phyloP scores from a whole-genome alignment of 805 yeast species.

The Candida patagonica region DNA sequence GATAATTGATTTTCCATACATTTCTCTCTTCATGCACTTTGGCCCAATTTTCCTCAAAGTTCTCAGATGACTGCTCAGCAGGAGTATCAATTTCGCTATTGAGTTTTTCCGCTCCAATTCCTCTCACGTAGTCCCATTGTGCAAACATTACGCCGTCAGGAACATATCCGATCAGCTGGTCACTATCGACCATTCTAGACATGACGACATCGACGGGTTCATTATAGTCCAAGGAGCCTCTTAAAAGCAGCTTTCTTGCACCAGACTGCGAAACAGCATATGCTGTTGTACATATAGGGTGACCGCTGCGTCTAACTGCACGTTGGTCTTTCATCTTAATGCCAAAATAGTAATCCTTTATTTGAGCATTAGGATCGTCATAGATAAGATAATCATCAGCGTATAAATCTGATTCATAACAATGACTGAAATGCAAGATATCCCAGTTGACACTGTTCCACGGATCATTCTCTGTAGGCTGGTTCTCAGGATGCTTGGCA shows the following conservation, averaged over 20 bases:
- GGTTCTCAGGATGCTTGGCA: not conserved
- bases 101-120: constrained; percentile 7
- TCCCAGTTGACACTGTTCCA: constrained; percentile 10
- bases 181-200: constrained; percentile 1
- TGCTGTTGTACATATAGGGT: constrained; percentile 10
- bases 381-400: constrained; percentile 2
- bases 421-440: constrained; percentile 6
- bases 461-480: constrained; percentile 9
- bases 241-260: constrained; percentile 10
- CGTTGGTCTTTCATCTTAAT: constrained; percentile 3
- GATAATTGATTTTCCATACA: constrained; percentile 9
- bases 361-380: constrained; percentile 7
- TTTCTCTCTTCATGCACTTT: constrained; percentile 7
- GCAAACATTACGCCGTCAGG: constrained; percentile 9
- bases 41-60: constrained; percentile 6
- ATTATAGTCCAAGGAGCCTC: constrained; percentile 8
- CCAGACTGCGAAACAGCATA: constrained; percentile 9
- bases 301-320: constrained; percentile 6
- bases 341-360: constrained; percentile 4
- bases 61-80: not conserved
- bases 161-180: constrained; percentile 6
- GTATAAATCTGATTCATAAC: constrained; percentile 1
- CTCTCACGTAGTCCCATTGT: constrained; percentile 9
- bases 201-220: constrained; percentile 10
- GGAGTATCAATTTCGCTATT: constrained; percentile 8